phyloP scores from a whole-genome alignment of 1,284 basidiomycete species.

The Kalmanozyma brasiliensis region DNA sequence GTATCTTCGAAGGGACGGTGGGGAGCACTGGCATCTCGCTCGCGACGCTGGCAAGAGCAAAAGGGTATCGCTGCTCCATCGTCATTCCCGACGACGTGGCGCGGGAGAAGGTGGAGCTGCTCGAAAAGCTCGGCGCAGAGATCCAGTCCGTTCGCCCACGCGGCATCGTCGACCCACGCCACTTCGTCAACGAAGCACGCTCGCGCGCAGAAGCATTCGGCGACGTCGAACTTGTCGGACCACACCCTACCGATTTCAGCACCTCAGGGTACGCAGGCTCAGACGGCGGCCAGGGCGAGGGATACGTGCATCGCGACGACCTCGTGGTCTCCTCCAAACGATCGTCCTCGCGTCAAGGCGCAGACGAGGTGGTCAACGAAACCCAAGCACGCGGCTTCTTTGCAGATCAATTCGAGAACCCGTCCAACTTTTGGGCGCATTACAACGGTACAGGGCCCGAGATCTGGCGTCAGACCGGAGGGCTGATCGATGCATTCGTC shows the following conservation, averaged over 20 bases:
- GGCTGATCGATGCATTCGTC: slow-evolving; percentile 84
- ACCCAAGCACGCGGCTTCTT: slow-evolving; percentile 72
- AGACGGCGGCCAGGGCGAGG: slow-evolving; percentile 26
- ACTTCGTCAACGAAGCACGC: slow-evolving; percentile 66
- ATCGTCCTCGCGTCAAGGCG: slow-evolving; percentile 3
- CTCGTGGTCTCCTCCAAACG: slow-evolving; percentile 51
- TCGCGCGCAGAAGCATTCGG: slow-evolving; percentile 57
- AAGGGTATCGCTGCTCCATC: slow-evolving; percentile 69
- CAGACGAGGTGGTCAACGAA: slow-evolving; percentile 40
- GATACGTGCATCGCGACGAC: slow-evolving; percentile 40
- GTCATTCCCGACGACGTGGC: slow-evolving; percentile 73
- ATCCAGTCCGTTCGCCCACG: slow-evolving; percentile 75
- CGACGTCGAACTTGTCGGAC: slow-evolving; percentile 51
- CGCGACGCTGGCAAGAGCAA: slow-evolving; percentile 81
- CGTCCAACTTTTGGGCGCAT: slow-evolving; percentile 89
- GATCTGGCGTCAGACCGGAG: slow-evolving; percentile 91
- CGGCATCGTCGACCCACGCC: slow-evolving; percentile 65
- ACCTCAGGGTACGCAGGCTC: slow-evolving; percentile 24
- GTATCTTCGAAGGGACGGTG: slow-evolving; percentile 97
- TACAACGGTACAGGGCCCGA: slow-evolving; percentile 91
- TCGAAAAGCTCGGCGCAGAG: slow-evolving; percentile 84
- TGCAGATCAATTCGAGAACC: slow-evolving; percentile 84
- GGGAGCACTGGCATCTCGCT: slow-evolving; percentile 97
- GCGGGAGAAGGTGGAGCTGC: slow-evolving; percentile 85
- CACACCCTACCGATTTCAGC: slow-evolving; percentile 29